Base-by-base conservation (phyloP, 139 green algal genomes). In the Tetraselmis striata region DNA sequence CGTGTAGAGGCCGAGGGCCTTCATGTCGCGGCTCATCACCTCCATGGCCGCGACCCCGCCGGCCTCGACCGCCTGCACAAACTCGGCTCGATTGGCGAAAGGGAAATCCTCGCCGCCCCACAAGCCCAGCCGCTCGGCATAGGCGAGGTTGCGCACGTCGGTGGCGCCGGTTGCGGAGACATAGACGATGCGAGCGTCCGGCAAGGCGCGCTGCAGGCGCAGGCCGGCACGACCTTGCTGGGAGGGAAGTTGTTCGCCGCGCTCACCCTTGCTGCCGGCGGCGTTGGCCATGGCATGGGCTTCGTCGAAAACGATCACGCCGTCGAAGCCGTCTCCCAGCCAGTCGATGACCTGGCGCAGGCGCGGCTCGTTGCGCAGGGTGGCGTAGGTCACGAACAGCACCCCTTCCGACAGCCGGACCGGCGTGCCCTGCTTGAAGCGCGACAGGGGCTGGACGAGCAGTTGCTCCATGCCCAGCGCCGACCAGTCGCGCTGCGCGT, bases 351-450 rank as follows among this genome's bases (percentile, higher is more conserved):
- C 58, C 87, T 95, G 92, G 75, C 91, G 75, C 77, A 96, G 85
- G 24, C 92, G 86, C 25, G 58, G 76, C n/a, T n/a, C n/a, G 25
- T 74, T 32, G 22, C 79, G 79, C 24, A 97, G 88, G 0, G 90
- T 96, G 18, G 91, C 92, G 88, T 97, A 98, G 18, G 95, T 97
- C 75, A 85, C 93, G n/a, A n/a, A n/a, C n/a, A n/a, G n/a, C n/a
- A n/a, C n/a, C n/a, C n/a, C n/a, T n/a, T n/a, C n/a, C n/a, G n/a
- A n/a, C n/a, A n/a, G n/a, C n/a, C n/a, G n/a, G n/a, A n/a, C n/a
- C n/a, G n/a, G n/a, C n/a, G n/a, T n/a, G n/a, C n/a, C n/a, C n/a
- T n/a, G n/a, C n/a, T n/a, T n/a, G n/a, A n/a, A n/a, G n/a, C n/a
- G n/a, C n/a, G n/a, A n/a, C n/a, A n/a, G n/a, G n/a, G n/a, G n/a